Evolutionary conservation across 352 stramenopile species (phyloP).

Genomic region (Plasmopara muralis): DNA sequence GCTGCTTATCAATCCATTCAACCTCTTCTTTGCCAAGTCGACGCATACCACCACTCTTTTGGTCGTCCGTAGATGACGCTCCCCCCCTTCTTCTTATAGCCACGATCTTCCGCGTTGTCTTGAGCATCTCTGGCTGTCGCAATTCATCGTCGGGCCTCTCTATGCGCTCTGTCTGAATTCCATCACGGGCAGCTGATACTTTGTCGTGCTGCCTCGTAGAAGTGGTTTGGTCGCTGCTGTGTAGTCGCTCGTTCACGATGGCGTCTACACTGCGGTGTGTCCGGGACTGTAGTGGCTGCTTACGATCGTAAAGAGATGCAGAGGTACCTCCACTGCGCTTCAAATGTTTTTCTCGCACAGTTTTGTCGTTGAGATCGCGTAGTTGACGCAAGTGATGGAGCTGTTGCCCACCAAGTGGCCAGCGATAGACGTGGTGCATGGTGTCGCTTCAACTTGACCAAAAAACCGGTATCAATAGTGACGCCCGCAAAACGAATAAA

Average conservation of each 20-base stretch:
- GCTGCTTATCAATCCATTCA: conserved; percentile 63
- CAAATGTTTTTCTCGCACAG: conserved; percentile 34
- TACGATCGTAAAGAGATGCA: neutral
- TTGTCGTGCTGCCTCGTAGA: conserved; percentile 27
- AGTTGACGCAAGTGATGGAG: conserved; percentile 37
- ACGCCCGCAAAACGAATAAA: too few relatives aligned
- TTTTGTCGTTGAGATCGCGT: conserved; percentile 27
- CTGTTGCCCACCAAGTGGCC: conserved; percentile 42
- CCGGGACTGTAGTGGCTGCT: neutral
- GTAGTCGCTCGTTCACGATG: conserved; percentile 30
- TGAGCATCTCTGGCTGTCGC: conserved; percentile 1
- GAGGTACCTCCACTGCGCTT: conserved; percentile 1
- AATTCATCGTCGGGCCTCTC: conserved; percentile 11
- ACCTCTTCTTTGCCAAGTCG: conserved; percentile 33
- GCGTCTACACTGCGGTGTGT: conserved; percentile 38
- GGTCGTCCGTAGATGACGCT: neutral
- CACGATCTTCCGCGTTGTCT: conserved; percentile 28
- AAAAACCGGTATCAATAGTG: conserved; percentile 1
- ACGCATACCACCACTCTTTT: conserved; percentile 6
- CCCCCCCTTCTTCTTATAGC: conserved; percentile 26
- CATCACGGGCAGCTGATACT: conserved; percentile 34
- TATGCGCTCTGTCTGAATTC: conserved; percentile 44
- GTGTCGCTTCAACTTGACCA: conserved; percentile 16
- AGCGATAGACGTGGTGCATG: conserved; percentile 24
- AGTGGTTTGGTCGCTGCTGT: conserved; percentile 5